Evolutionary conservation across 192 early-diverging fungal species (phyloP), one percentile per base, ranked within the genome.

Genomic region (Phycomyces nitens): DNA sequence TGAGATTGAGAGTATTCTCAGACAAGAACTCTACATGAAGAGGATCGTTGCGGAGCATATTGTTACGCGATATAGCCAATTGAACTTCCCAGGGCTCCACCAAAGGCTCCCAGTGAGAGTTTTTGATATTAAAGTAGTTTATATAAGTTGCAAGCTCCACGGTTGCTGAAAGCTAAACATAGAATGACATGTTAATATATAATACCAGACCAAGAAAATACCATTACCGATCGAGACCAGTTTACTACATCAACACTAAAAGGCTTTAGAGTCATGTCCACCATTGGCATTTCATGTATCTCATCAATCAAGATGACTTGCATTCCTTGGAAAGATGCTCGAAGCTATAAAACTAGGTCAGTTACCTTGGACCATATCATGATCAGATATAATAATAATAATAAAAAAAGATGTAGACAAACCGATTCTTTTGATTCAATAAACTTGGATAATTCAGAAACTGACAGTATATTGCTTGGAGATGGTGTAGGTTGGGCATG

Each of bases 71-170:
- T 5, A 76, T 61, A 42, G 83, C 77, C 12, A 90, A 51, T 6
- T 76, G 71, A 58, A 92, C 89, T 43, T 90, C 76, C 89, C 92
- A 96, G 7, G 90, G 93, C 73, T 99, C 97, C 16, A 97, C 60
- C 42, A 98, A 68, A 2, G 97, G 95, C 71, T 99, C 97, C 97
- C 97, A 99, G 71, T 98, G 96, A 24, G 96, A 97, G 74, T 94
- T 96, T 65, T 92, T 92, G 39, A 96, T 79, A 78, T 99, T 98
- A 62, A 96, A 99, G 74, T 92, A 96, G 70, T 97, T 97, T 40
- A 88, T 82, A 56, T 89, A 85, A 44, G 95, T 68, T 38, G 80
- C 71, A 4, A 97, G 71, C 6, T 84, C 80, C 4, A 83, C 84
- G 63, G 89, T 85, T 15, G 93, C 79, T 20, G 55, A 50, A 8